These are phyloP conservation scores for Erysimum cheiranthoides DNA, from an alignment of 345 rosid genomes.

Conservation along the genomic window DNA sequence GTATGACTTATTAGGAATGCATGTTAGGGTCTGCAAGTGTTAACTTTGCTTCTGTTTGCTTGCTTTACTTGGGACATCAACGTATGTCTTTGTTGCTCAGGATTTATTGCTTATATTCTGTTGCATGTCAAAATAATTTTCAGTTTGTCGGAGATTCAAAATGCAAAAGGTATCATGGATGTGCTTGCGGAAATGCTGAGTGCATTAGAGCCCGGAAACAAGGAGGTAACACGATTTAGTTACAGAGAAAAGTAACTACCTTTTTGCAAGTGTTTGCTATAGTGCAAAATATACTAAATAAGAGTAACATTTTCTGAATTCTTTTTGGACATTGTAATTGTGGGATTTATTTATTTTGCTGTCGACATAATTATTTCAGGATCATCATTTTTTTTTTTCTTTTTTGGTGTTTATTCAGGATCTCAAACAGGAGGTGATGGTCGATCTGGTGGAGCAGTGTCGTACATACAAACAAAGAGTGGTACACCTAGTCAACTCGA, in stretches of 20 bases:
- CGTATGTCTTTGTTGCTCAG: slow-evolving; percentile 26
- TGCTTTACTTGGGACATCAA: slow-evolving; percentile 1
- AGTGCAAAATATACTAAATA: slow-evolving; percentile 12
- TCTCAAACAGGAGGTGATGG: slow-evolving; percentile 93
- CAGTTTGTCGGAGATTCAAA: slow-evolving; percentile 97
- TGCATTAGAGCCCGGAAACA: slow-evolving; percentile 88
- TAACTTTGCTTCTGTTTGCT: not conserved
- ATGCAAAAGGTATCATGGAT: slow-evolving; percentile 97
- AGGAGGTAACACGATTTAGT: slow-evolving; percentile 64
- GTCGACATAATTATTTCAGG: slow-evolving; percentile 2
- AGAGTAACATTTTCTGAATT: slow-evolving; percentile 8
- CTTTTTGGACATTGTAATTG: slow-evolving; percentile 7
- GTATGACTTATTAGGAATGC: slow-evolving; percentile 5
- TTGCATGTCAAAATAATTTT: slow-evolving; percentile 47
- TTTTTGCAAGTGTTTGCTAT: slow-evolving; percentile 25
- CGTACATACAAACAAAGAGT: slow-evolving; percentile 97
- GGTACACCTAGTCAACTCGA: slow-evolving; percentile 97
- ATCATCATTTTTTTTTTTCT: slow-evolving; percentile 18
- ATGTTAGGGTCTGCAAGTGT: slow-evolving; percentile 8
- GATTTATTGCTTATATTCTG: slow-evolving; percentile 34
- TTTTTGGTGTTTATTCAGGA: slow-evolving; percentile 59
- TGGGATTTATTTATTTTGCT: slow-evolving; percentile 5
- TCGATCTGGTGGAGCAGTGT: slow-evolving; percentile 97
- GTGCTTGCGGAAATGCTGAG: slow-evolving; percentile 98
- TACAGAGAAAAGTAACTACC: slow-evolving; percentile 23